Percentiles rank a stretch among this genome's conserved stretches.
phyloP scores from a whole-genome alignment of 2,329 filamentous ascomycete species.

The Zymoseptoria pseudotritici region DNA sequence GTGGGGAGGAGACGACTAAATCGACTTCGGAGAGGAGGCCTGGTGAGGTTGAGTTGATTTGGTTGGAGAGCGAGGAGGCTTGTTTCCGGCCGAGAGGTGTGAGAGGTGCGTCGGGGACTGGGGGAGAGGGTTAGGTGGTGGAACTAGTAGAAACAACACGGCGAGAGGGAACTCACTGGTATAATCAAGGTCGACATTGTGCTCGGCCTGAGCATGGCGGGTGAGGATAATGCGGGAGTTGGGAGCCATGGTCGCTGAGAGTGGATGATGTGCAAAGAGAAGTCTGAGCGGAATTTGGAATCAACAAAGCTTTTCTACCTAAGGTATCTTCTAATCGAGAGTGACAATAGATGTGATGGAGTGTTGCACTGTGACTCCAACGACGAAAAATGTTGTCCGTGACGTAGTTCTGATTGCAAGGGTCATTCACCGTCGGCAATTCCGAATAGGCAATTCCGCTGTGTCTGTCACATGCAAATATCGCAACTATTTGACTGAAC shows the following conservation, averaged over 20 bases:
- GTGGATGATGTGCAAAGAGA: not conserved
- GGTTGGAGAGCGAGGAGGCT: constrained; percentile 24
- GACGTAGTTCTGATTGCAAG: no score
- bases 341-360: not conserved
- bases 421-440: no score
- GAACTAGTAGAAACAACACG: not conserved
- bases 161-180: constrained; percentile 15
- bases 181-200: constrained; percentile 29
- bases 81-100: constrained; percentile 29
- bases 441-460: no score
- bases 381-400: no score
- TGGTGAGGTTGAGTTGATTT: constrained; percentile 6
- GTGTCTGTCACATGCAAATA: no score
- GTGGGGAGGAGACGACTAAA: constrained; percentile 25
- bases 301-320: not conserved
- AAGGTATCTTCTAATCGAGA: not conserved
- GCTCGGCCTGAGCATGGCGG: constrained; percentile 29
- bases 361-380: no score
- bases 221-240: constrained; percentile 27
- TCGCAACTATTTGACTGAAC: no score
- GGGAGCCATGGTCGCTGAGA: constrained; percentile 23
- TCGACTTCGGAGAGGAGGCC: constrained; percentile 21
- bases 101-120: constrained; percentile 28
- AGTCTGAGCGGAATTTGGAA: not conserved
- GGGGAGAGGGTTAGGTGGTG: not conserved